Conservation (phyloP, 805 yeast genomes). For the Naumovozyma dairenensis region DNA sequence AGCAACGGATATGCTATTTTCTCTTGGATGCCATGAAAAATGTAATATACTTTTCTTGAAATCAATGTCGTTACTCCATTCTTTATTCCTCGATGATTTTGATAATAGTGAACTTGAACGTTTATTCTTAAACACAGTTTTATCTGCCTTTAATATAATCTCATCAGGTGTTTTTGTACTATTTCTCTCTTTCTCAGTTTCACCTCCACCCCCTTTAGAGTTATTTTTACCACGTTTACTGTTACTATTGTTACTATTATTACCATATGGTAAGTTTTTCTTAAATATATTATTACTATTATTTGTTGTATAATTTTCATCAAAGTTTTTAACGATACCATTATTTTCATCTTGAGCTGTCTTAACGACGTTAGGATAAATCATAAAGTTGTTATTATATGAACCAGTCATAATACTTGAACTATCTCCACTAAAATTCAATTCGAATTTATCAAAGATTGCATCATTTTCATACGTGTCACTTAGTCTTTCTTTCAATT, state of each 20-base stretch:
- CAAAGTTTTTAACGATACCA: constrained; percentile 1
- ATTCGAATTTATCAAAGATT: constrained; percentile 96
- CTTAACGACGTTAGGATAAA: constrained; percentile 74
- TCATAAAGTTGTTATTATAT: constrained; percentile 93
- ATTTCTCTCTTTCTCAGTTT: constrained; percentile 1
- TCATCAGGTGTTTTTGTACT: constrained; percentile 30
- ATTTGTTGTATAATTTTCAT: constrained; percentile 2
- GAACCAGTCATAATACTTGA: constrained; percentile 93
- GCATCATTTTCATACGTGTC: constrained; percentile 98
- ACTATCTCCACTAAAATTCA: constrained; percentile 88
- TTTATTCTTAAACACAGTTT: constrained; percentile 76
- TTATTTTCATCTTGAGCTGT: constrained; percentile 16
- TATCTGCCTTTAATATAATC: constrained; percentile 92
- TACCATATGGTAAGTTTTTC: background rate
- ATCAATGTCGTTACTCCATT: constrained; percentile 71
- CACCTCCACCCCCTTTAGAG: background rate
- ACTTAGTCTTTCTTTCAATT: constrained; percentile 82
- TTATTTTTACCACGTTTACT: background rate
- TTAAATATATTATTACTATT: constrained; percentile 2
- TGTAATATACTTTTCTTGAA: constrained; percentile 91
- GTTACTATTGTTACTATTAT: background rate
- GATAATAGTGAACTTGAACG: constrained; percentile 27
- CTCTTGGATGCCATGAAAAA: constrained; percentile 96
- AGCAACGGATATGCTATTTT: constrained; percentile 93
- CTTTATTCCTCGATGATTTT: constrained; percentile 35